Conservation (phyloP, 1,139 yeast genomes). For the Pichia kudriavzevii region DNA sequence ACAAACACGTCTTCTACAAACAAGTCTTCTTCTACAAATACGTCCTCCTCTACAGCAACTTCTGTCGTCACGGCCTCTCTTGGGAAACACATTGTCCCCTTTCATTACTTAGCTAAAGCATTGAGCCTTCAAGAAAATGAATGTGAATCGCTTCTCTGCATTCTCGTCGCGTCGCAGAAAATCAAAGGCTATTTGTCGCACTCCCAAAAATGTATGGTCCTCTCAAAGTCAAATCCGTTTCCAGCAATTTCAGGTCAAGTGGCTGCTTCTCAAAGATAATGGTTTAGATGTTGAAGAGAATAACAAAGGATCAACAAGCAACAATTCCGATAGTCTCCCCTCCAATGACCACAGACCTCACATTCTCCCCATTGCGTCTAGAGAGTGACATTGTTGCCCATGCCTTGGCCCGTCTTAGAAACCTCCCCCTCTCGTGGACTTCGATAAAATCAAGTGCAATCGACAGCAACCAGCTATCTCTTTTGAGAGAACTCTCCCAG, state of each 20-base stretch:
- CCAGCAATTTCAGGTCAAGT: background rate
- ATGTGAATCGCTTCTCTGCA: constrained; percentile 7
- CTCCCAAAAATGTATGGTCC: constrained; percentile 5
- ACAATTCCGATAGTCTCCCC: too few species aligned
- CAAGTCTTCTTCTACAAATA: too few species aligned
- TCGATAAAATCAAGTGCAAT: constrained; percentile 74
- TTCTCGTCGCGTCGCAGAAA: constrained; percentile 2
- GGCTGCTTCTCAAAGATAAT: constrained; percentile 6
- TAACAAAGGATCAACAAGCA: too few species aligned
- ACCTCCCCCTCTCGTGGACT: constrained; percentile 89
- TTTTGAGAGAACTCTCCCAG: constrained; percentile 40
- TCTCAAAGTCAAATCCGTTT: constrained; percentile 7
- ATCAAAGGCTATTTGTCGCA: constrained; percentile 10
- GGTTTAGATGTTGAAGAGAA: background rate
- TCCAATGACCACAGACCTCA: too few species aligned
- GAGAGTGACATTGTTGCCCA: constrained; percentile 63
- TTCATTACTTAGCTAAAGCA: too few species aligned
- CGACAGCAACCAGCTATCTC: constrained; percentile 56
- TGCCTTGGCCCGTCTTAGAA: constrained; percentile 65
- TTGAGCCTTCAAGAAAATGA: too few species aligned
- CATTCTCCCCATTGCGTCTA: constrained; percentile 11
- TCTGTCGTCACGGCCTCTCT: too few species aligned
- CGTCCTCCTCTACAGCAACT: too few species aligned
- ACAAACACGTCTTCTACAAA: too few species aligned
- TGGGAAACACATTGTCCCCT: too few species aligned